Evolutionary conservation across 2,329 filamentous ascomycete genomes (phyloP), one percentile per base, ranked within the genome.

Genomic region (Botryotinia globosa): DNA sequence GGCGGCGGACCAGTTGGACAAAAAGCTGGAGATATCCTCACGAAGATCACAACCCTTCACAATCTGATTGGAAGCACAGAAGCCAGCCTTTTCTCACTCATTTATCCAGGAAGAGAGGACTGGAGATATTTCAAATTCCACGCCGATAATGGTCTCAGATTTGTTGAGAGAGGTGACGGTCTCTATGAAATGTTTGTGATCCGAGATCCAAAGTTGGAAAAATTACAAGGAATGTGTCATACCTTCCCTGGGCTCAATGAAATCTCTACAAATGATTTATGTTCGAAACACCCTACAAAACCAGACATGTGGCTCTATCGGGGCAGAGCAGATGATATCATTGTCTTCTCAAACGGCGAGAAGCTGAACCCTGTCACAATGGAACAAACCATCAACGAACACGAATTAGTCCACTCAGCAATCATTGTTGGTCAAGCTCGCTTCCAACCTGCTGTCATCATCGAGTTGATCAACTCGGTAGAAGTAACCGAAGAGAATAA

Each of bases 311-410:
- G 72, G 72, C 37, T 45, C 14, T 59, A 65, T 34, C 45, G 61
- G 1, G 67, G 67, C 4, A 69, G 83, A 8, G 73, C 75, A 16
- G 83, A 85, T 71, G 83, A 85, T 76, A 79, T 84, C 32, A 81
- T 85, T 54, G 82, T 84, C 0, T 77, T 84, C 39, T 81, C 79
- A 34, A 84, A 82, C 59, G 84, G 84, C 4, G 83, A 84, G 71
- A 85, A 85, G 73, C 79, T 84, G 2, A 73, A 73, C 5, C 71
- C 71, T 4, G 29, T 63, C n/a, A 70, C 68, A 14, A 58, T 73
- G 37, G 72, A 73, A 29, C 37, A 54, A 3, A 66, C 32, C 12
- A 73, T 71, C 22, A 32, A 37, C 14, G 67, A 61, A 20, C 29
- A 71, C 54, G 61, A 61, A n/a, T 32, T 42, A 39, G 59, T 73